A percentile compares a stretch with the other conserved stretches of the same genome.
Evolutionary conservation across 495 filamentous ascomycete genomes (phyloP).

Genomic region (Neurospora tetrasperma): DNA sequence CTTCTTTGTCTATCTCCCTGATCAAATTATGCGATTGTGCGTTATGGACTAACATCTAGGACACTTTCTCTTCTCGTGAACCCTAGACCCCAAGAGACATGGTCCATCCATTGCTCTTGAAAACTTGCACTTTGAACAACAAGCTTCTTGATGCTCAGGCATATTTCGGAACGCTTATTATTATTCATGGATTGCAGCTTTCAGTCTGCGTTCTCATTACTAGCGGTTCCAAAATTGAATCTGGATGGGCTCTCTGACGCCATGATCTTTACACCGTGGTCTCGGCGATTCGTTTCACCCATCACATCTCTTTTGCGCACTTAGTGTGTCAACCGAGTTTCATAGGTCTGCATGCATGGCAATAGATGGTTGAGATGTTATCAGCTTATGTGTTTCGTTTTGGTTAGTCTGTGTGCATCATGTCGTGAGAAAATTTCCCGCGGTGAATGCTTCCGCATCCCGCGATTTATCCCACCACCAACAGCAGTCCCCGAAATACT

Average conservation of each 20-base stretch:
- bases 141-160: neutral
- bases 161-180: slow-evolving; percentile 28
- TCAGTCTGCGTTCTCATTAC: slow-evolving; percentile 42
- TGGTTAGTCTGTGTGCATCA: neutral
- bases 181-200: slow-evolving; percentile 42
- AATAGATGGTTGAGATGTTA: neutral
- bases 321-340: neutral
- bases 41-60: neutral
- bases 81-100: neutral
- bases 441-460: neutral
- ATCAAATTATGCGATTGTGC: neutral
- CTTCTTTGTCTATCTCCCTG: neutral
- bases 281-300: slow-evolving; percentile 54
- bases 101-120: neutral
- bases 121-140: slow-evolving; percentile 2
- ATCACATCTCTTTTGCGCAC: slow-evolving; percentile 18
- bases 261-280: slow-evolving; percentile 36
- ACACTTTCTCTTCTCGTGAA: neutral
- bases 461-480: neutral
- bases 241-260: slow-evolving; percentile 53
- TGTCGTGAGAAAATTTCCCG: neutral
- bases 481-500: neutral
- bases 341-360: neutral
- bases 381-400: neutral
- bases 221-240: slow-evolving; percentile 42